A percentile compares a stretch with the other conserved stretches of the same genome.
Conservation (phyloP, 2,329 filamentous ascomycete genomes). For the Fusarium papillatum region DNA sequence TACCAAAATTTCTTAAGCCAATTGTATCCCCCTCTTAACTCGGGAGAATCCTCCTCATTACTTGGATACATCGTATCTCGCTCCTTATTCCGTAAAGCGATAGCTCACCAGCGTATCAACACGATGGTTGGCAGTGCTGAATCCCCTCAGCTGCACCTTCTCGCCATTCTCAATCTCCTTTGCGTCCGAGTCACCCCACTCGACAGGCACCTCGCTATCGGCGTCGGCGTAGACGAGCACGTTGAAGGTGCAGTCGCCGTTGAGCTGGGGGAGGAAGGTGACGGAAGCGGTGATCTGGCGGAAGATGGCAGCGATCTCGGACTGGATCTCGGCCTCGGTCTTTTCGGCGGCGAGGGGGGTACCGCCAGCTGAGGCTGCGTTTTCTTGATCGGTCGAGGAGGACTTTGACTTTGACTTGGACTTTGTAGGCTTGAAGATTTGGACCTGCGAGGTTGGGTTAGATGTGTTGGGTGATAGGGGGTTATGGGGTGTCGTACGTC, state of each 20-base stretch:
- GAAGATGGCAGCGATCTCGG: slow-evolving; percentile 97
- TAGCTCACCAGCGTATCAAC: slow-evolving; percentile 98
- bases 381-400: slow-evolving; percentile 77
- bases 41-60: not conserved
- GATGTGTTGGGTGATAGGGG: not conserved
- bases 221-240: slow-evolving; percentile 98
- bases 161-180: slow-evolving; percentile 97
- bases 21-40: not conserved
- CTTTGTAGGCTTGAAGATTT: slow-evolving; percentile 43
- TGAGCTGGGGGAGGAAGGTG: slow-evolving; percentile 92
- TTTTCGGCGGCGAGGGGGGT: slow-evolving; percentile 71
- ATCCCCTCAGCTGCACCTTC: slow-evolving; percentile 94
- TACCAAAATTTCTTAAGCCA: slow-evolving; percentile 8
- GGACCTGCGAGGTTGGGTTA: slow-evolving; percentile 22
- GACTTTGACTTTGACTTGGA: slow-evolving; percentile 57
- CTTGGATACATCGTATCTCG: not conserved
- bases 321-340: slow-evolving; percentile 93
- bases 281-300: slow-evolving; percentile 98
- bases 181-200: slow-evolving; percentile 98
- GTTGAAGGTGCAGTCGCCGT: slow-evolving; percentile 96
- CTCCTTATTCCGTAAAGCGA: slow-evolving; percentile 59
- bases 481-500: slow-evolving; percentile 70
- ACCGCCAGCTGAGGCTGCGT: slow-evolving; percentile 61
- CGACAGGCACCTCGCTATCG: slow-evolving; percentile 95
- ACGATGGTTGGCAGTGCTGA: slow-evolving; percentile 94